These are phyloP conservation scores for Globisporangium abappressorium DNA, from an alignment of 352 stramenopile species.

Conservation along the genomic window DNA sequence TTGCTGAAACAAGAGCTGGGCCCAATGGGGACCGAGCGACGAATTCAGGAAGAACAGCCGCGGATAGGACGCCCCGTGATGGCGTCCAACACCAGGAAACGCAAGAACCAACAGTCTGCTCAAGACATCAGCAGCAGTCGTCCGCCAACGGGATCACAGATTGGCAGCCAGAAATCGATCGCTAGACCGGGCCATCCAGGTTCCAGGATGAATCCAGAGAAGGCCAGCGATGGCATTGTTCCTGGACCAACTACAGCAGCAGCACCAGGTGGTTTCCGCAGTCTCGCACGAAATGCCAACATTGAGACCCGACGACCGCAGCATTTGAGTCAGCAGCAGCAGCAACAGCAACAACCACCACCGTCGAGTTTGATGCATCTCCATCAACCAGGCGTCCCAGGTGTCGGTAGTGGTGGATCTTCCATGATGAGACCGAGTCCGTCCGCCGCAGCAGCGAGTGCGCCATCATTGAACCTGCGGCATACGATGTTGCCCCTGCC, in stretches of 20 bases:
- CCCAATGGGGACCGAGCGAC: constrained; percentile 1
- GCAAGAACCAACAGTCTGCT: constrained; percentile 21
- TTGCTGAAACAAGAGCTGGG: constrained; percentile 27
- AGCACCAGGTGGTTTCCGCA: constrained; percentile 28
- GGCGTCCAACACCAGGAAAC: constrained; percentile 35
- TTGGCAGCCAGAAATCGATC: constrained; percentile 10
- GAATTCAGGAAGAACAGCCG: constrained; percentile 7
- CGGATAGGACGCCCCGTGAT: constrained; percentile 43
- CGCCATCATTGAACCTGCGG: constrained; percentile 4
- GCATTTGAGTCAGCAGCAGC: constrained; percentile 1
- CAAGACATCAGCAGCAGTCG: constrained; percentile 6
- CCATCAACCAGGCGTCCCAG: background rate
- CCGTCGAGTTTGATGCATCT: constrained; percentile 1
- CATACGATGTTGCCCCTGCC: constrained; percentile 1
- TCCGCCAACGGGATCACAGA: background rate
- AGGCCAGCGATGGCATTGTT: background rate
- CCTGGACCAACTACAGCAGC: background rate
- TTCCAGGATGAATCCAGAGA: constrained; percentile 7
- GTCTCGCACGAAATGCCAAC: constrained; percentile 29
- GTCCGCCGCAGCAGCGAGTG: background rate
- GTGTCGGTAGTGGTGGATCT: background rate
- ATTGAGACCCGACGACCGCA: constrained; percentile 41
- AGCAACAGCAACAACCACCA: background rate
- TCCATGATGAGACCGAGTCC: constrained; percentile 1
- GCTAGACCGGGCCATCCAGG: background rate